Base-by-base conservation (phyloP, 768 basidiomycete species). In the Auriscalpium vulgare region DNA sequence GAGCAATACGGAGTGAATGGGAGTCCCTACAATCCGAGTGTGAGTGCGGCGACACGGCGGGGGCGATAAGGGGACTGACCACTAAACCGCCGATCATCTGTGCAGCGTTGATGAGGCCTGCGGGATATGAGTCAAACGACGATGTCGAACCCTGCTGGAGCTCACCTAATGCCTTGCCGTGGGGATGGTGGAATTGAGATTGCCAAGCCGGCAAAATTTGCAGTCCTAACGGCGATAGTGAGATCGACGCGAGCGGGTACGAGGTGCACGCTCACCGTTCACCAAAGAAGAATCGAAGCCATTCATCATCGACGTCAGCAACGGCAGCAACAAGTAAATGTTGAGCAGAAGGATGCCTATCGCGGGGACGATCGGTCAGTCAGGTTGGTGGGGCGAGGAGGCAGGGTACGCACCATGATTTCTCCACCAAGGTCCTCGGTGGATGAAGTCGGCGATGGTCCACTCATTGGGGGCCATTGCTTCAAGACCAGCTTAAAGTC, bases 281-380 rank as follows among this genome's bases (percentile, higher is more conserved):
- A 85, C 74, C 47, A 85, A 68, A n/a, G 84, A 85, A 4, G 82
- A 81, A 65, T 87, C 83, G 50, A 84, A 76, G 23, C 87, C 86
- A 68, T 86, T 87, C 50, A 79, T 78, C 13, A 78, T 71, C 16
- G 84, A 79, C 14, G 85, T 85, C 55, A 87, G 68, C n/a, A 88
- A 72, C 2, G 85, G 83, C 14, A 87, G 70, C 14, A 82, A 54
- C 36, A 87, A 72, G 61, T 76, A 81, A 6, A 85, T 55, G 66
- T 85, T 86, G 40, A 85, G 68, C 50, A 76, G 54, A 34, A 84
- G 68, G 47, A 86, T 78, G 29, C 84, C 85, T 84, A 51, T 21
- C 37, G 14, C 29, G 16, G 4, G 10, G 19, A 38, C 46, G n/a
- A 54, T 6, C 10, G 9, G 52, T 53, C 51, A 45, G 8, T 48